Evolutionary conservation across 352 stramenopile species (phyloP).

Genomic region (Aphanomyces astaci): DNA sequence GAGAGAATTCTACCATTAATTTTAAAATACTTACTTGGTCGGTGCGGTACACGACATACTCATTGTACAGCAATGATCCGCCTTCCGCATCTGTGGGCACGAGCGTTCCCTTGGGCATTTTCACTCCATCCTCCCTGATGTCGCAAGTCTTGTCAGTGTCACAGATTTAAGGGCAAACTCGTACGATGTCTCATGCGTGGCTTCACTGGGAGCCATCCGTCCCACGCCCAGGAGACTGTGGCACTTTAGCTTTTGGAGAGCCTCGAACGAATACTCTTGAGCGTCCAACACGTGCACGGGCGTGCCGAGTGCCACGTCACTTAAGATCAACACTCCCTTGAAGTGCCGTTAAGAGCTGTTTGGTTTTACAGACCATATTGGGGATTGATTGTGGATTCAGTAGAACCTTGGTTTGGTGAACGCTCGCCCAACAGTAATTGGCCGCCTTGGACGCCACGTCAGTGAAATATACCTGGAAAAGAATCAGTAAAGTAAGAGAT

Average conservation of each 20-base stretch:
- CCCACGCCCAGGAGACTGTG: slow-evolving; percentile 50
- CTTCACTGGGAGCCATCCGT: slow-evolving; percentile 42
- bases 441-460: slow-evolving; percentile 74
- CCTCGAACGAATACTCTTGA: slow-evolving; percentile 46
- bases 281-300: slow-evolving; percentile 40
- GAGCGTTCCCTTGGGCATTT: slow-evolving; percentile 51
- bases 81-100: slow-evolving; percentile 39
- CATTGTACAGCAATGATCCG: slow-evolving; percentile 62
- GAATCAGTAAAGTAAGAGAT: too few relatives aligned
- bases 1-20: not conserved
- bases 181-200: slow-evolving; percentile 40
- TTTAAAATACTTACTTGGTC: slow-evolving; percentile 46
- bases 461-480: slow-evolving; percentile 72
- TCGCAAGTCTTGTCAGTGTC: too few relatives aligned
- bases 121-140: slow-evolving; percentile 37
- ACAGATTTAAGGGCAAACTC: not conserved
- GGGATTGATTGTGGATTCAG: too few relatives aligned
- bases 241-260: slow-evolving; percentile 31
- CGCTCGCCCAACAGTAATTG: slow-evolving; percentile 72
- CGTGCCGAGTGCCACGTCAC: slow-evolving; percentile 53
- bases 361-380: too few relatives aligned
- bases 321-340: slow-evolving; percentile 50
- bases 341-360: not conserved
- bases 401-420: slow-evolving; percentile 49
- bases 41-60: slow-evolving; percentile 64